Evolutionary conservation across 2,329 filamentous ascomycete genomes (phyloP), one percentile per base, ranked within the genome.

Genomic region (Fusarium acutatum): DNA sequence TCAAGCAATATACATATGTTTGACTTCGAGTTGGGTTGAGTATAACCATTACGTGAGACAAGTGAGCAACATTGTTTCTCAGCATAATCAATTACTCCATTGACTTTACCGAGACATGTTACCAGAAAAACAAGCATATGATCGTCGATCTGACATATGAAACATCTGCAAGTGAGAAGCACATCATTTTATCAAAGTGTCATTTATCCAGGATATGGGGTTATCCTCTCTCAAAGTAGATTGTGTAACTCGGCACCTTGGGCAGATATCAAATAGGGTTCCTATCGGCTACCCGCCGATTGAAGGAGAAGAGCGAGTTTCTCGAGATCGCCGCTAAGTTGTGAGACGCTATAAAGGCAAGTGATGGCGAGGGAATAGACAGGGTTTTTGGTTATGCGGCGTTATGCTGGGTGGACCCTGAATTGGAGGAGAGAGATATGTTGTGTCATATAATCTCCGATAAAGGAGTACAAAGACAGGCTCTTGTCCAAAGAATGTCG

Each of bases 141-240:
- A 53, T 49, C 53, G 35, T 18, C 34, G 26, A 53, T 24, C 37
- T 49, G 18, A 17, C 24, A 47, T 47, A 18, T 40, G 20, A 26
- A 38, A 60, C 28, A 50, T 26, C 37, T 66, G 44, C 32, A 65
- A 65, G 24, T 28, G 43, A 49, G 17, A 49, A 65, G 15, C 24
- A n/a, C 12, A 13, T 17, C 6, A 24, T 61, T 53, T 9, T 15
- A 32, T 40, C 26, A 22, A 28, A 28, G n/a, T 62, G 28, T 17
- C n/a, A 60, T n/a, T n/a, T 56, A 37, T 34, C 9, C 24, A 47
- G 28, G 34, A 38, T 52, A 32, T n/a, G n/a, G 30, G 90, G 90
- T 69, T 91, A 85, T 49, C 82, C 75, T 24, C 90, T 90, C 41
- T 92, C 89, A 3, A 93, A 82, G 54, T 86, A 88, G 34, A 94